A percentile compares a stretch with the other conserved stretches of the same genome.
phyloP scores from a whole-genome alignment of 1,139 yeast genomes.

The Geotrichum klebahnii region DNA sequence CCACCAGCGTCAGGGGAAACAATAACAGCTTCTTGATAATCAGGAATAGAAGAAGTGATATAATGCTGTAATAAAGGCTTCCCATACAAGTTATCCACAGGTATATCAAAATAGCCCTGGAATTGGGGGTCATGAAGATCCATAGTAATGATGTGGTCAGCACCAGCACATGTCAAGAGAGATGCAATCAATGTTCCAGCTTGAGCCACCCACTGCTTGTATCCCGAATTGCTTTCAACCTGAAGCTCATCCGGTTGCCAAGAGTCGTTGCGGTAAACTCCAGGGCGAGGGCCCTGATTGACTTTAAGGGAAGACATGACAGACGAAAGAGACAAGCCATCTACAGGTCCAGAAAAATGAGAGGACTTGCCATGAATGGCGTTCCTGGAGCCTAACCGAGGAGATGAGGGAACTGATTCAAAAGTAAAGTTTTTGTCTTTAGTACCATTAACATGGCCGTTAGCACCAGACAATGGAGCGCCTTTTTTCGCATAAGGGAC shows the following conservation, averaged over 20 bases:
- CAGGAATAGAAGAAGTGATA: slow-evolving; percentile 66
- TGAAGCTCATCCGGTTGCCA: slow-evolving; percentile 26
- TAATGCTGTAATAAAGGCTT: slow-evolving; percentile 80
- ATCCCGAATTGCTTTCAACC: slow-evolving; percentile 52
- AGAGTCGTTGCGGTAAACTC: slow-evolving; percentile 19
- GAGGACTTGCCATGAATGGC: neutral
- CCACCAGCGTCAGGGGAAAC: slow-evolving; percentile 98
- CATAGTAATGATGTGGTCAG: slow-evolving; percentile 95
- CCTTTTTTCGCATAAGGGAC: slow-evolving; percentile 74
- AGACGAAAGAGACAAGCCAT: slow-evolving; percentile 5
- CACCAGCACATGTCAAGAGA: slow-evolving; percentile 86
- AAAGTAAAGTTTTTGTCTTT: slow-evolving; percentile 43
- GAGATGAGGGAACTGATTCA: slow-evolving; percentile 65
- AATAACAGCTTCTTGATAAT: slow-evolving; percentile 73
- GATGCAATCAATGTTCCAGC: slow-evolving; percentile 91
- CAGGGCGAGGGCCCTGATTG: slow-evolving; percentile 11
- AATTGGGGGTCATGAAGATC: slow-evolving; percentile 95
- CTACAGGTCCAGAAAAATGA: neutral
- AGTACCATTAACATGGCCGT: slow-evolving; percentile 3
- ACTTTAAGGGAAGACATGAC: slow-evolving; percentile 7
- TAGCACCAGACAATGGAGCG: slow-evolving; percentile 47
- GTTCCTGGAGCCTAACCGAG: slow-evolving; percentile 39
- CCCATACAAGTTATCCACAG: slow-evolving; percentile 86
- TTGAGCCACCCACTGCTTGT: slow-evolving; percentile 93
- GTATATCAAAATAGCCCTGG: slow-evolving; percentile 89